Conservation (phyloP, 441 rosid species). For the Aquilaria agallochum region DNA sequence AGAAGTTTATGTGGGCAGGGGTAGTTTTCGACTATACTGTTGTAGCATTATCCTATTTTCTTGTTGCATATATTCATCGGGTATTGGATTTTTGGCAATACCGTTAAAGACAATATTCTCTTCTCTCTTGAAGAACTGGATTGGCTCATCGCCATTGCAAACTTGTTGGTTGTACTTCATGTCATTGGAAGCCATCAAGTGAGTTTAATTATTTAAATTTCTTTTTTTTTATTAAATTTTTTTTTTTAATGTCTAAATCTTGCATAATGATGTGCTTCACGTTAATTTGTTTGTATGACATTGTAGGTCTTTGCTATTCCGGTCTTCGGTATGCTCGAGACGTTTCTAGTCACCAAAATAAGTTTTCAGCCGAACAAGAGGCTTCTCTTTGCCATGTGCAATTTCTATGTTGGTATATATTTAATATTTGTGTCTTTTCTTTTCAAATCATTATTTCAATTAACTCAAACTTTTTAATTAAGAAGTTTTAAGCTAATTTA, state of each 20-base stretch:
- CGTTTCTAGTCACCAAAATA: slow-evolving; percentile 32
- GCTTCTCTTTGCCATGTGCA: slow-evolving; percentile 42
- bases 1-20: slow-evolving; percentile 61
- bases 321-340: slow-evolving; percentile 57
- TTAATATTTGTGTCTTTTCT: not conserved
- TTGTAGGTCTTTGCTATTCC: slow-evolving; percentile 52
- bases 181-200: slow-evolving; percentile 71
- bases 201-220: not conserved
- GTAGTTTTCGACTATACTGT: slow-evolving; percentile 40
- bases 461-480: not conserved
- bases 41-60: slow-evolving; percentile 60
- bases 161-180: slow-evolving; percentile 50
- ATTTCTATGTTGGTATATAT: slow-evolving; percentile 41
- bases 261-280: not conserved
- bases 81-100: slow-evolving; percentile 42
- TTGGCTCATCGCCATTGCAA: slow-evolving; percentile 41
- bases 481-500: too few species aligned
- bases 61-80: slow-evolving; percentile 38
- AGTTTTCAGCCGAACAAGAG: slow-evolving; percentile 31
- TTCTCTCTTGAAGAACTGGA: slow-evolving; percentile 46
- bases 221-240: too few species aligned
- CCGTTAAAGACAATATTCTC: slow-evolving; percentile 51
- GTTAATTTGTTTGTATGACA: not conserved
- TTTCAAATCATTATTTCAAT: not conserved
- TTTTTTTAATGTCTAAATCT: too few species aligned